A percentile compares a stretch with the other conserved stretches of the same genome.
phyloP scores from a whole-genome alignment of 2,329 filamentous ascomycete genomes.

The Fusarium torreyae region DNA sequence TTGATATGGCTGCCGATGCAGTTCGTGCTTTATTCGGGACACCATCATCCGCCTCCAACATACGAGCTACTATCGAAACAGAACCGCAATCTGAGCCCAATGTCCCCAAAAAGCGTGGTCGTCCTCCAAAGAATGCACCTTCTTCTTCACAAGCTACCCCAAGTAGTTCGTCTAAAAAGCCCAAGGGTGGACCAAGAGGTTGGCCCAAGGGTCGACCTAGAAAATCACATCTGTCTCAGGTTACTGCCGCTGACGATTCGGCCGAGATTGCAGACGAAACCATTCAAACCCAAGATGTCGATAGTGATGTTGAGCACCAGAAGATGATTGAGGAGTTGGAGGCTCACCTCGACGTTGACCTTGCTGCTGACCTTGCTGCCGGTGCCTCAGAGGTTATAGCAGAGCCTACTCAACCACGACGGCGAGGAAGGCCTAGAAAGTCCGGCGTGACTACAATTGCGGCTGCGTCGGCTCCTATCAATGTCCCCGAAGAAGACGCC shows the following conservation, averaged over 20 bases:
- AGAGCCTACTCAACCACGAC: conserved; percentile 22
- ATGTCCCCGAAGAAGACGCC: conserved; percentile 6
- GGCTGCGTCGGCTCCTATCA: conserved; percentile 24
- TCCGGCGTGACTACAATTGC: conserved; percentile 49
- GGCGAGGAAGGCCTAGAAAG: conserved; percentile 50
- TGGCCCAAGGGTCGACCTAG: conserved; percentile 51
- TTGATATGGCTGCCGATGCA: conserved; percentile 60
- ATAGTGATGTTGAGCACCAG: conserved; percentile 37
- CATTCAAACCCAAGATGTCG: neutral
- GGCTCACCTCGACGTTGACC: conserved; percentile 35
- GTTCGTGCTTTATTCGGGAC: conserved; percentile 51
- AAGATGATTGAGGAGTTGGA: conserved; percentile 38
- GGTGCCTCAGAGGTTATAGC: conserved; percentile 6
- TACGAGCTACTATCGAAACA: conserved; percentile 1
- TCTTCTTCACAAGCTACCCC: conserved; percentile 11
- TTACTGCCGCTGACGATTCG: conserved; percentile 15
- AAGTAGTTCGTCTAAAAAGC: conserved; percentile 29
- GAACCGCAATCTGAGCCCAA: conserved; percentile 18
- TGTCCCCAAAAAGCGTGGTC: conserved; percentile 48
- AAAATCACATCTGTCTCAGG: conserved; percentile 43
- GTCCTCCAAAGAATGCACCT: conserved; percentile 53
- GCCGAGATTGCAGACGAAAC: conserved; percentile 1
- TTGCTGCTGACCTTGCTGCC: conserved; percentile 32
- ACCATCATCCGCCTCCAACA: conserved; percentile 12
- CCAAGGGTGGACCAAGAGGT: conserved; percentile 46